Base-by-base conservation (phyloP, 768 basidiomycete species). In the Amanita thiersii region DNA sequence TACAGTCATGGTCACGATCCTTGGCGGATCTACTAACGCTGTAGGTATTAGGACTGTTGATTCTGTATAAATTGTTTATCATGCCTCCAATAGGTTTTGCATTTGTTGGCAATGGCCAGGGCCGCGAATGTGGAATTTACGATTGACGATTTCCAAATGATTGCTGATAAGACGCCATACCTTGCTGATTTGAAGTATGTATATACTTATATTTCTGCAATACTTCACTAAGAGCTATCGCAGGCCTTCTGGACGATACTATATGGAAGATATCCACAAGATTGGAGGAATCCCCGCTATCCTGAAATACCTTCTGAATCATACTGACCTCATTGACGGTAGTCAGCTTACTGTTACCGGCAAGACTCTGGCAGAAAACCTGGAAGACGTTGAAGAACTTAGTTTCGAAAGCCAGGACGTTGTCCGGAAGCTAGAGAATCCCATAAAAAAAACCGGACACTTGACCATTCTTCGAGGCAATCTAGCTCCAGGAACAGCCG, bases 21-120 rank as follows among this genome's bases (percentile, higher is more conserved):
- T 92, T 2, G 89, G 89, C 23, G 90, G 90, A 12, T 89, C 86
- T 1, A 93, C 91, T 3, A 92, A 92, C 54, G 82, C 88, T 14
- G 86, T 86, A 52, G 41, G 76, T 58, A 29, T 38, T 18, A n/a
- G 21, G 9, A 17, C 5, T n/a, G n/a, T n/a, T n/a, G n/a, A n/a
- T n/a, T n/a, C n/a, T n/a, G n/a, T n/a, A n/a, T n/a, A n/a, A n/a
- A n/a, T n/a, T n/a, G n/a, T n/a, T n/a, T n/a, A n/a, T n/a, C n/a
- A n/a, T n/a, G n/a, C n/a, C n/a, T n/a, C n/a, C n/a, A 24, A 40
- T 33, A 86, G 84, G 85, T 91, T 30, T 70, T 90, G 11, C 88
- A 91, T 59, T 59, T 91, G 21, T 67, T 90, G 37, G 88, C 88
- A 4, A 87, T 90, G 64, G 89, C 89, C 6, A 71, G 90, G 48